These are phyloP conservation scores for Apium graveolens DNA, from an alignment of 129 eudicot species.

Conservation along the genomic window DNA sequence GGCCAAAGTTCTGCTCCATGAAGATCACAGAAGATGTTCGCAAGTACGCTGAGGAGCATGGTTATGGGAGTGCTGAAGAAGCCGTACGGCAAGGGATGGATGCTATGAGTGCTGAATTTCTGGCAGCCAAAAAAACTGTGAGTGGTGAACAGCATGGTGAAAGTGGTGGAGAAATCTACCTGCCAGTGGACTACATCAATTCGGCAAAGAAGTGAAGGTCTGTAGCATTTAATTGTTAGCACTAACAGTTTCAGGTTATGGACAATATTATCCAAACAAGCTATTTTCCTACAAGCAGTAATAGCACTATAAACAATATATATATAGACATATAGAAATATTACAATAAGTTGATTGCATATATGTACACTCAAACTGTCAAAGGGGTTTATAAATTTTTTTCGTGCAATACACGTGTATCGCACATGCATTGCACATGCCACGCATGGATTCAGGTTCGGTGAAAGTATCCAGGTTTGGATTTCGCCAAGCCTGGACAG, in stretches of 20 bases:
- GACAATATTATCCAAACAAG: not conserved
- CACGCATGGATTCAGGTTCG: not conserved
- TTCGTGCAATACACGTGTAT: not conserved
- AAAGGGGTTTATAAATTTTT: not conserved
- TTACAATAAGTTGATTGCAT: not conserved
- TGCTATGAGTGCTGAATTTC: conserved; percentile 92
- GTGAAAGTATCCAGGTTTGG: not conserved
- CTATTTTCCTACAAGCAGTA: not conserved
- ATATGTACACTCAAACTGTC: not conserved
- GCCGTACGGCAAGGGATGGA: conserved; percentile 94
- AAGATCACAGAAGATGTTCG: conserved; percentile 97
- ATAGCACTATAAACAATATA: not conserved
- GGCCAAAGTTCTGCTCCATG: conserved; percentile 98
- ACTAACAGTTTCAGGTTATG: not conserved
- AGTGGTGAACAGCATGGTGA: conserved; percentile 99
- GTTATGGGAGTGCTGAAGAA: conserved; percentile 96
- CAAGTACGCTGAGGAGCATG: conserved; percentile 96
- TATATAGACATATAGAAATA: not conserved
- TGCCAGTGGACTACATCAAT: conserved; percentile 70
- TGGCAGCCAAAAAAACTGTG: conserved; percentile 86
- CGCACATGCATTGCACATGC: not conserved
- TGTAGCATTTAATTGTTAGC: conserved; percentile 6
- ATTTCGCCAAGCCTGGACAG: not conserved
- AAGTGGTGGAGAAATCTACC: conserved; percentile 90
- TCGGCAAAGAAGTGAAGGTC: conserved; percentile 57